Base-by-base conservation (phyloP, 1,139 yeast genomes). In the Debaryomyces psychrophilus region DNA sequence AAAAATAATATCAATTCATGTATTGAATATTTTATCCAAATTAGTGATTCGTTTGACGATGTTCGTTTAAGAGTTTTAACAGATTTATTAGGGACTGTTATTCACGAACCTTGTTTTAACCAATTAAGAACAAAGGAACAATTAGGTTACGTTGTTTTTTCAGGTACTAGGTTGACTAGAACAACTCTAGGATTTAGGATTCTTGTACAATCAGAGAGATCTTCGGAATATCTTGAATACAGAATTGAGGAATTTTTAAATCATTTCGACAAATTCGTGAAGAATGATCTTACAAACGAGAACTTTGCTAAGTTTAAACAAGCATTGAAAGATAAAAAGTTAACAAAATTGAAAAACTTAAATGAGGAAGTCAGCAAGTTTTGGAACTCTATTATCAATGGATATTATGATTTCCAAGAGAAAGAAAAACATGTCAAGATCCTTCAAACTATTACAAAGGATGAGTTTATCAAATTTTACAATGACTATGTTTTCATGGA, bases 111-210 rank as follows among this genome's bases (percentile, higher is more conserved):
- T 1, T 87, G 92, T 45, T 93, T 93, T 65, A 85, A 89, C 62
- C 89, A 87, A 53, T 76, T 93, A 47, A 79, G 99, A 65, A 93
- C 99, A 3, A 85, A 89, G 57, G 99, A 93, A 65, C 98, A 93
- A 54, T 63, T 85, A 41, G 90, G 88, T 0, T 84, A 84, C 60
- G 90, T 93, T 49, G 99, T 93, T 0, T 90, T 89, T 62, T 84
- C 95, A 31, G 88, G 95, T 1, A 68, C 79, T 28, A 73, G 85
- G 51, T 74, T 77, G 47, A 80, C 89, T 1, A 79, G 95, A 60
- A 86, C 95, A 8, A 79, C 90, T 2, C 74, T 84, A 56, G 95
- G 96, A 11, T 77, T 86, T 53, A 76, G 96, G 56, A 68, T 93
- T n/a, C 69, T 92, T 52, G 76, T 92, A 37, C 99, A 93, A 68